phyloP scores from a whole-genome alignment of 495 filamentous ascomycete genomes.

The Penicillium canescens region DNA sequence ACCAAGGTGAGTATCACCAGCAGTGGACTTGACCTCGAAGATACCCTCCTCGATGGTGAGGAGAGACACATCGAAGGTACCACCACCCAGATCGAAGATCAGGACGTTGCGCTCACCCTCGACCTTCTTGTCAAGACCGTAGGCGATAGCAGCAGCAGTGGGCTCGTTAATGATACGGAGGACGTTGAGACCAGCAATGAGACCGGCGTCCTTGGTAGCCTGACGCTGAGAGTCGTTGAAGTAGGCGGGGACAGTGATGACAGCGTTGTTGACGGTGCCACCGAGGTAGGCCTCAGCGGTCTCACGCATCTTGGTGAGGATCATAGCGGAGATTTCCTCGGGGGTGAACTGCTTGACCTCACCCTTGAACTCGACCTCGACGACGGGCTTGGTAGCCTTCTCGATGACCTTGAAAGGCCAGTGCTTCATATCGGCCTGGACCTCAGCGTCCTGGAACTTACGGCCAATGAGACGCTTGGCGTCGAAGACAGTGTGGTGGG shows the following conservation, averaged over 20 bases:
- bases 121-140: slow-evolving; percentile 96
- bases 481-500: slow-evolving; percentile 96
- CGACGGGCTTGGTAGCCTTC: slow-evolving; percentile 83
- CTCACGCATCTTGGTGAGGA: slow-evolving; percentile 92
- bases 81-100: slow-evolving; percentile 99
- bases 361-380: slow-evolving; percentile 94
- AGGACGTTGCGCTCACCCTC: slow-evolving; percentile 97
- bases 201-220: slow-evolving; percentile 96
- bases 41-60: slow-evolving; percentile 99
- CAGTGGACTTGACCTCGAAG: slow-evolving; percentile 98
- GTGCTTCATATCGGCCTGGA: slow-evolving; percentile 97
- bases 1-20: slow-evolving; percentile 98
- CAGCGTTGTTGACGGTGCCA: slow-evolving; percentile 90
- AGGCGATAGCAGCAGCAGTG: slow-evolving; percentile 93
- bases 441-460: slow-evolving; percentile 89
- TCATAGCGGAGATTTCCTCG: slow-evolving; percentile 81
- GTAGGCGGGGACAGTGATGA: slow-evolving; percentile 95
- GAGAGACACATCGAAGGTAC: slow-evolving; percentile 99
- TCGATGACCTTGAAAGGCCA: slow-evolving; percentile 99
- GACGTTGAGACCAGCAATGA: slow-evolving; percentile 92
- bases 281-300: slow-evolving; percentile 86
- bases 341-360: slow-evolving; percentile 93
- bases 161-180: slow-evolving; percentile 97
- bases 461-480: slow-evolving; percentile 98
- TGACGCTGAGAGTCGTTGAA: slow-evolving; percentile 98